Conservation (phyloP, 2,329 filamentous ascomycete species). For the Hortaea sp. region DNA sequence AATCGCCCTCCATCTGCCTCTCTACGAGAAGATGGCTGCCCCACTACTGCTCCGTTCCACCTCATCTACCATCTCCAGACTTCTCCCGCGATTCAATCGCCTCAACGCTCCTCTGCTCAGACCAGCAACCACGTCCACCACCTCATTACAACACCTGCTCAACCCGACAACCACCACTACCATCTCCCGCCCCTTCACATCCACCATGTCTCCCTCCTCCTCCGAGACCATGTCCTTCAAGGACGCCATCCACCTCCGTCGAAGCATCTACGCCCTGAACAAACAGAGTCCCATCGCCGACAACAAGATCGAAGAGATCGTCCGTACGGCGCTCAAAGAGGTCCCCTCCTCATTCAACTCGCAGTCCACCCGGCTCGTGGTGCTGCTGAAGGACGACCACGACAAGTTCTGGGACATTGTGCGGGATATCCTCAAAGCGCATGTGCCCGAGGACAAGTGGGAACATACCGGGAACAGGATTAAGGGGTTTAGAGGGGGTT, state of each 20-base stretch:
- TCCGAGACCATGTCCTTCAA: slow-evolving; percentile 40
- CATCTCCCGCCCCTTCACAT: slow-evolving; percentile 1
- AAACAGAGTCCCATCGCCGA: slow-evolving; percentile 61
- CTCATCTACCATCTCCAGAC: neutral
- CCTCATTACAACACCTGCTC: neutral
- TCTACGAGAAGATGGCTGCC: slow-evolving; percentile 2
- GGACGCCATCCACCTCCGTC: slow-evolving; percentile 56
- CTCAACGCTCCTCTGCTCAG: neutral
- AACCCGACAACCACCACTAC: neutral
- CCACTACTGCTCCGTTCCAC: neutral
- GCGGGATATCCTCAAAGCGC: slow-evolving; percentile 52
- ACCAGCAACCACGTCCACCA: neutral
- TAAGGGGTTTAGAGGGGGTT: slow-evolving; percentile 55
- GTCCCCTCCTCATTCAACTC: slow-evolving; percentile 81
- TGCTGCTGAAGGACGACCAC: slow-evolving; percentile 75
- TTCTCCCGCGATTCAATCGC: slow-evolving; percentile 1
- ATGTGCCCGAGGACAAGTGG: slow-evolving; percentile 58
- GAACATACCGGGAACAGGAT: slow-evolving; percentile 41
- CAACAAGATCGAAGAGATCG: slow-evolving; percentile 57
- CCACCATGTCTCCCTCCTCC: slow-evolving; percentile 18
- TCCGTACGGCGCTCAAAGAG: slow-evolving; percentile 50
- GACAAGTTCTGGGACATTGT: slow-evolving; percentile 77
- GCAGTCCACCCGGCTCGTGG: slow-evolving; percentile 67
- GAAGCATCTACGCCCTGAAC: slow-evolving; percentile 41
- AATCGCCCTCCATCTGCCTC: neutral